A percentile compares a stretch with the other conserved stretches of the same genome.
Conservation (phyloP, 768 basidiomycete species). For the Mycena galopus region DNA sequence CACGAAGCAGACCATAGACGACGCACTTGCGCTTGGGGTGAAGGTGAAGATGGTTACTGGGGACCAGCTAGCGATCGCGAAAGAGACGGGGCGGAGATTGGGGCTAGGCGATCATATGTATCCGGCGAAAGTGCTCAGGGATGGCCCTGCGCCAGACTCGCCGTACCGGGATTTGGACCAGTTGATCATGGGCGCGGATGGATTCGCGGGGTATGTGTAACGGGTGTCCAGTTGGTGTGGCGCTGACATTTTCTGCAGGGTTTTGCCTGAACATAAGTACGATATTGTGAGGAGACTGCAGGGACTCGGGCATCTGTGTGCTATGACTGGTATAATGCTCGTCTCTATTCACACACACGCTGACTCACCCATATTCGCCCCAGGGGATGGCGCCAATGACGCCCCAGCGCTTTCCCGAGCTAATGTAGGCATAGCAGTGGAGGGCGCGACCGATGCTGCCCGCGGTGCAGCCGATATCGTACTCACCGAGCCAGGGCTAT, state of each 20-base stretch:
- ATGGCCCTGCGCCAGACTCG: slow-evolving; percentile 89
- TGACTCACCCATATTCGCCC: not conserved
- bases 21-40: slow-evolving; percentile 95
- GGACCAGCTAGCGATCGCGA: slow-evolving; percentile 97
- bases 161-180: slow-evolving; percentile 89
- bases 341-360: not conserved
- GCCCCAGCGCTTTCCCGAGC: slow-evolving; percentile 97
- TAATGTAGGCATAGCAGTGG: slow-evolving; percentile 99
- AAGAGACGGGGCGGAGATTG: slow-evolving; percentile 98
- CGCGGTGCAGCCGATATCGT: slow-evolving; percentile 99
- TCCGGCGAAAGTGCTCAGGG: slow-evolving; percentile 96
- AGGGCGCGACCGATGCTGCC: slow-evolving; percentile 98
- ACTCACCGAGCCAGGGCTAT: slow-evolving; percentile 96
- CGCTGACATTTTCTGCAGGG: not conserved
- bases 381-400: slow-evolving; percentile 93
- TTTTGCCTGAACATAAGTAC: slow-evolving; percentile 81
- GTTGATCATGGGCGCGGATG: slow-evolving; percentile 99
- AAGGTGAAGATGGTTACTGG: slow-evolving; percentile 99
- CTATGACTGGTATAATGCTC: slow-evolving; percentile 84
- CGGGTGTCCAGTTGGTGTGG: slow-evolving; percentile 65
- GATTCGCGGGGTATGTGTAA: slow-evolving; percentile 96
- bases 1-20: slow-evolving; percentile 99
- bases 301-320: slow-evolving; percentile 93
- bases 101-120: slow-evolving; percentile 99
- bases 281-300: slow-evolving; percentile 99